These are phyloP conservation scores for Coemansia sp. DNA, from an alignment of 192 early-diverging fungal species.

Conservation along the genomic window DNA sequence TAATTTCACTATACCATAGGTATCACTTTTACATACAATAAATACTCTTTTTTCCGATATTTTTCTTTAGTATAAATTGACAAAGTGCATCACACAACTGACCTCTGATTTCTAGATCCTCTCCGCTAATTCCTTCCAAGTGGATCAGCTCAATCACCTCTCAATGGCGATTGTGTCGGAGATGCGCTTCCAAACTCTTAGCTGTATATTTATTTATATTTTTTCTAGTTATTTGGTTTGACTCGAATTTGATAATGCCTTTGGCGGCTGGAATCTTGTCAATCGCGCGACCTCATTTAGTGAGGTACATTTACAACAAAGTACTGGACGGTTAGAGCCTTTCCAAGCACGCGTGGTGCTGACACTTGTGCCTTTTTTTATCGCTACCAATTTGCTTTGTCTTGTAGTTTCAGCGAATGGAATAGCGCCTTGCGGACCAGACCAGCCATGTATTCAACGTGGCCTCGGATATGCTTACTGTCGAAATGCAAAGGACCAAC, in stretches of 20 bases:
- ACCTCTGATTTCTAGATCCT: not conserved
- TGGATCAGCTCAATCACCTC: not conserved
- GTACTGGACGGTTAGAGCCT: not conserved
- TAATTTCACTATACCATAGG: too few species aligned
- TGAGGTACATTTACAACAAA: slow-evolving; percentile 4
- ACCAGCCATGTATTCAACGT: not conserved
- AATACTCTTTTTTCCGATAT: not conserved
- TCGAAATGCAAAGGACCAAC: not conserved
- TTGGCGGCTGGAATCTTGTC: not conserved
- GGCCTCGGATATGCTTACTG: not conserved
- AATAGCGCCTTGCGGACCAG: not conserved
- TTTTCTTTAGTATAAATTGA: too few species aligned
- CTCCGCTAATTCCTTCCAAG: not conserved
- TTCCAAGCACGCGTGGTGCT: not conserved
- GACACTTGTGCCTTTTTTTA: not conserved
- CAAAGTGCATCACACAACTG: not conserved
- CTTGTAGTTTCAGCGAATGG: slow-evolving; percentile 2
- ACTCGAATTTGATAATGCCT: not conserved
- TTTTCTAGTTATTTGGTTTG: not conserved
- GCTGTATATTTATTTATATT: not conserved
- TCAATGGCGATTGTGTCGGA: not conserved
- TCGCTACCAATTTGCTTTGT: not conserved
- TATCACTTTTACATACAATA: too few species aligned
- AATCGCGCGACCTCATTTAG: slow-evolving; percentile 1
- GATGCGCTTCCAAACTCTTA: not conserved